Evolutionary conservation across 2,329 filamentous ascomycete genomes (phyloP).

Genomic region (Xylariaceae sp.): DNA sequence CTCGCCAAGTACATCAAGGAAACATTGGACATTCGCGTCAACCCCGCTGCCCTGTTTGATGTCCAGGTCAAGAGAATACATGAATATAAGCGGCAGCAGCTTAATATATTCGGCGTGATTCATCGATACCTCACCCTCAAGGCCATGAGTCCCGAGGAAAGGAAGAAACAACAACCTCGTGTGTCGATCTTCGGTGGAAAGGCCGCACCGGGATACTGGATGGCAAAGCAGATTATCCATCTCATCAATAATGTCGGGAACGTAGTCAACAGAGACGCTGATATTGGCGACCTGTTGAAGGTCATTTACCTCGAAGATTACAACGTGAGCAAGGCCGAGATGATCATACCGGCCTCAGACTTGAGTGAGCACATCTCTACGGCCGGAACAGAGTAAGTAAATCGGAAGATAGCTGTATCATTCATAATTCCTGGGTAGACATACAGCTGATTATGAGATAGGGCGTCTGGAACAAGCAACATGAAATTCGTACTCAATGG

Average conservation of each 20-base stretch:
- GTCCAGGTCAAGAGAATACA: constrained; percentile 99
- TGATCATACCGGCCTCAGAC: constrained; percentile 89
- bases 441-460: constrained; percentile 25
- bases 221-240: constrained; percentile 99
- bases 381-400: constrained; percentile 75
- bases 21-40: constrained; percentile 72
- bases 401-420: background rate
- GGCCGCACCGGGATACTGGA: constrained; percentile 97
- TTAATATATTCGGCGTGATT: constrained; percentile 98
- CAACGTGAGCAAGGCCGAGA: constrained; percentile 98
- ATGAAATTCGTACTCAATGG: constrained; percentile 99
- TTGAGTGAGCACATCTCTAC: constrained; percentile 98
- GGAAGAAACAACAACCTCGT: constrained; percentile 78
- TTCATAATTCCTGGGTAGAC: background rate
- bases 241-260: constrained; percentile 86
- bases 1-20: constrained; percentile 88
- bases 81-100: constrained; percentile 97
- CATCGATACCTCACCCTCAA: constrained; percentile 90
- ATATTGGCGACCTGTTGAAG: constrained; percentile 91
- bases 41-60: constrained; percentile 85
- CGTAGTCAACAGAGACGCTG: constrained; percentile 86
- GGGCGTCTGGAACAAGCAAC: constrained; percentile 81
- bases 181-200: constrained; percentile 98
- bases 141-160: constrained; percentile 72
- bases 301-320: constrained; percentile 97